Base-by-base conservation (phyloP, 1,139 yeast species). In the Saccharomyces uvarum region DNA sequence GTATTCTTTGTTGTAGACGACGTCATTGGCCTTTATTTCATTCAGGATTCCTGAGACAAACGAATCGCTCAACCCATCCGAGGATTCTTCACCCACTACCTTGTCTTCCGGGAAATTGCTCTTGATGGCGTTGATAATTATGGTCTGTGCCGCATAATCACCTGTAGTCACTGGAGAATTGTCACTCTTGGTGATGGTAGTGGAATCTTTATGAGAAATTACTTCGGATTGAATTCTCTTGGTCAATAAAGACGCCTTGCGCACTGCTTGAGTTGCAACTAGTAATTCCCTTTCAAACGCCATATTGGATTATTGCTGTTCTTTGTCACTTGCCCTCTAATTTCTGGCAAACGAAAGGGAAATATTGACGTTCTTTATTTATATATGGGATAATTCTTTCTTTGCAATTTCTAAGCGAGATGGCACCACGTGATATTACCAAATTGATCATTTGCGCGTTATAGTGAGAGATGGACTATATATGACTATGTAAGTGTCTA, bases 131-230 rank as follows among this genome's bases (percentile, higher is more conserved):
- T 88, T 81, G 71, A 89, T 91, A 56, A 93, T 84, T 51, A 93
- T 81, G 0, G 97, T 97, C 68, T 93, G 99, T 0, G 97, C 93
- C 4, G 96, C 97, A 69, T 86, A 93, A 69, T 93, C 99, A 24
- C 98, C 99, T 51, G 93, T 80, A 1, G 99, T 93, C 13, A 93
- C 99, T 1, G 99, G 99, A 1, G 97, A 88, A 61, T 84, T 82
- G 69, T 93, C 99, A 44, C 81, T 80, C 67, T 93, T 93, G 59
- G 90, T 86, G 60, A 89, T 83, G 1, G 91, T 84, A 32, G 80
- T 73, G 13, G 81, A 74, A 32, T 79, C 74, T 59, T 76, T 78
- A 47, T 84, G 77, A 21, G 79, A 74, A 38, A 83, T 77, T 51
- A 93, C 85, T 44, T 84, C 79, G 55, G 81, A 81, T 56, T 88